Percentiles rank a stretch among this genome's conserved stretches.
Conservation (phyloP, 129 eudicot species). For the Pseudognaphalium luteoalbum region DNA sequence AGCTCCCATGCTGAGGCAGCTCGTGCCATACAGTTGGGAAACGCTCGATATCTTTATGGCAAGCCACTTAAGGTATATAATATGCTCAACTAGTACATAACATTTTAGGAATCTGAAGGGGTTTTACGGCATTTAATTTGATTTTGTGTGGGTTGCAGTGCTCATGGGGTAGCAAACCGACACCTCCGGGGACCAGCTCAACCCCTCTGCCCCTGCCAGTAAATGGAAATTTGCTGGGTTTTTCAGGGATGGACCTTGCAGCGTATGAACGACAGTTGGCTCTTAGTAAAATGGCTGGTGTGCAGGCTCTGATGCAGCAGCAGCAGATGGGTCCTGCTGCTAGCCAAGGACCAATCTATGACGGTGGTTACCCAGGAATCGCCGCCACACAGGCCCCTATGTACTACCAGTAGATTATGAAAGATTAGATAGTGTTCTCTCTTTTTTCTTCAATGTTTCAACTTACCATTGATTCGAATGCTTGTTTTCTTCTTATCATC, state of each 20-base stretch:
- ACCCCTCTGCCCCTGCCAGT: conserved; percentile 57
- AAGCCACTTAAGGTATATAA: conserved; percentile 64
- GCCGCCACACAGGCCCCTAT: conserved; percentile 61
- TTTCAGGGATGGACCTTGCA: conserved; percentile 46
- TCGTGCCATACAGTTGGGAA: conserved; percentile 73
- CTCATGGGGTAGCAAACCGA: conserved; percentile 89
- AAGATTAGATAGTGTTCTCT: conserved; percentile 23
- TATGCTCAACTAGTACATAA: neutral
- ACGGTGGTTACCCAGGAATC: conserved; percentile 62
- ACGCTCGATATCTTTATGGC: conserved; percentile 58
- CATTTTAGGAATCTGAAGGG: neutral
- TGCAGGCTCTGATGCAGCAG: conserved; percentile 49
- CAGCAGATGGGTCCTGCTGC: conserved; percentile 47
- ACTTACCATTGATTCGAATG: conserved; percentile 20
- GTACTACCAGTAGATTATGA: conserved; percentile 56
- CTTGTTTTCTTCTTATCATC: conserved; percentile 13
- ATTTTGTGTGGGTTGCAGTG: conserved; percentile 36
- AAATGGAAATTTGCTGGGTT: conserved; percentile 39
- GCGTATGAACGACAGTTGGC: conserved; percentile 57
- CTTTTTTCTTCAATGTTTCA: conserved; percentile 11
- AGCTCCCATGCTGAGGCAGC: conserved; percentile 77
- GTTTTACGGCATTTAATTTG: conserved; percentile 2
- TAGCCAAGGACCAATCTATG: conserved; percentile 56
- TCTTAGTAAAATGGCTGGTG: conserved; percentile 53
- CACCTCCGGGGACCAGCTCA: conserved; percentile 64